Base-by-base conservation (phyloP, 2,329 filamentous ascomycete species). In the Xylaria sp. region DNA sequence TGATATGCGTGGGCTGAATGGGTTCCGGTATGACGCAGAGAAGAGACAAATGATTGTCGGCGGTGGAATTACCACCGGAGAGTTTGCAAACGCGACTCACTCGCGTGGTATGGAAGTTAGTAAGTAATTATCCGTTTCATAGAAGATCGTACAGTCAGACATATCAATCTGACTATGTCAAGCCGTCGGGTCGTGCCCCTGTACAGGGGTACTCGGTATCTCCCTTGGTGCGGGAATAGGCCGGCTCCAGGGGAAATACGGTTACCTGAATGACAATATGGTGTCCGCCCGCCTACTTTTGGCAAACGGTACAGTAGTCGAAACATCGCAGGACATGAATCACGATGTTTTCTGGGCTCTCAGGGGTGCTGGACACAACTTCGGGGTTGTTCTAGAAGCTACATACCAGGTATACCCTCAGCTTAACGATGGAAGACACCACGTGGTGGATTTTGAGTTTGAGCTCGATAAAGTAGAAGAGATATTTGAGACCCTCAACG, bases 261-360 rank as follows among this genome's bases (percentile, higher is more conserved):
- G 70, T 5, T 39, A 69, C 15, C 28, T 52, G 5, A 63, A 56
- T n/a, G 69, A 71, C 13, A 51, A 55, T 4, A 58, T 72, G 13
- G 44, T 50, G 1, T 31, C 52, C 9, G 57, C 60, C 9, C 59
- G 61, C 8, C 23, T 72, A 18, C 59, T 58, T 1, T 34, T 71
- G 7, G 59, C 58, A 10, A 71, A 72, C n/a, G 66, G 68, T 8
- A 67, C 63, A 1, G 44, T 69, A 0, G 28, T 71, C n/a, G 46
- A 56, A 18, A 63, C 63, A 5, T 71, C 68, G 18, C 37, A 66
- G 1, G 18, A 34, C 23, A 52, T 13, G 8, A 69, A 67, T 7
- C 15, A 18, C 15, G 68, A 71, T n/a, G 60, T 72, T 0, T 69
- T 72, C 25, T 71, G 69, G 70, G 69, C 59, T 20, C 15, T 72